Evolutionary conservation across 2,329 filamentous ascomycete species (phyloP).

Genomic region (Ophiostoma himal-ulmi): DNA sequence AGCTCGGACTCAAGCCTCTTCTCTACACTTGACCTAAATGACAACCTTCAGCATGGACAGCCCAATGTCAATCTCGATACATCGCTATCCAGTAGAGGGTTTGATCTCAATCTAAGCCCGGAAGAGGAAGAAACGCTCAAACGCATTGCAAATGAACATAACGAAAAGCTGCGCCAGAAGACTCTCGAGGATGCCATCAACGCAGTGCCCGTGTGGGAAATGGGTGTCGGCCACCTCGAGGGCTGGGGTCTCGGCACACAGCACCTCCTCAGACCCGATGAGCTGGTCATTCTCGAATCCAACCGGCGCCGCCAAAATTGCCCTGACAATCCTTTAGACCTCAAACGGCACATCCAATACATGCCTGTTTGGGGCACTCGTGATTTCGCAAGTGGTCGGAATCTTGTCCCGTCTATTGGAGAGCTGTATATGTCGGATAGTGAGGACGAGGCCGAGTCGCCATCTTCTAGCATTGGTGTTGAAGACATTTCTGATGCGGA

Average conservation of each 20-base stretch:
- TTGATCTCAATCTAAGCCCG: neutral
- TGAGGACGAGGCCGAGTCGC: constrained; percentile 13
- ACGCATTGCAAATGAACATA: neutral
- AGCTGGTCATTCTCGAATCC: constrained; percentile 53
- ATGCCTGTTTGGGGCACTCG: constrained; percentile 61
- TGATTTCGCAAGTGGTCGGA: constrained; percentile 42
- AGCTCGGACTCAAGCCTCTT: neutral
- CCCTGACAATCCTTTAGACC: constrained; percentile 44
- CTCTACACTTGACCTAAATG: neutral
- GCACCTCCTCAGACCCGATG: constrained; percentile 51
- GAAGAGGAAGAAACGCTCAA: neutral
- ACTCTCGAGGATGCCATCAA: constrained; percentile 35
- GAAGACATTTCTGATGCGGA: neutral
- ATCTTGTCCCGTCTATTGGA: constrained; percentile 36
- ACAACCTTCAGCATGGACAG: neutral
- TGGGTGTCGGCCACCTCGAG: constrained; percentile 51
- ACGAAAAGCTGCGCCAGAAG: neutral
- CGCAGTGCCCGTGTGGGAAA: constrained; percentile 46
- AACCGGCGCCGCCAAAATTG: constrained; percentile 36
- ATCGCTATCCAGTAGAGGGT: no score
- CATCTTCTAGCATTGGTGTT: neutral
- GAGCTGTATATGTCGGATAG: constrained; percentile 50
- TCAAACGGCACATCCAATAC: constrained; percentile 41
- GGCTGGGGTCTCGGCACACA: constrained; percentile 47
- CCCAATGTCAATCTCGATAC: neutral